A percentile compares a stretch with the other conserved stretches of the same genome.
phyloP scores from a whole-genome alignment of 2,329 filamentous ascomycete genomes.

The Dothistroma pini region DNA sequence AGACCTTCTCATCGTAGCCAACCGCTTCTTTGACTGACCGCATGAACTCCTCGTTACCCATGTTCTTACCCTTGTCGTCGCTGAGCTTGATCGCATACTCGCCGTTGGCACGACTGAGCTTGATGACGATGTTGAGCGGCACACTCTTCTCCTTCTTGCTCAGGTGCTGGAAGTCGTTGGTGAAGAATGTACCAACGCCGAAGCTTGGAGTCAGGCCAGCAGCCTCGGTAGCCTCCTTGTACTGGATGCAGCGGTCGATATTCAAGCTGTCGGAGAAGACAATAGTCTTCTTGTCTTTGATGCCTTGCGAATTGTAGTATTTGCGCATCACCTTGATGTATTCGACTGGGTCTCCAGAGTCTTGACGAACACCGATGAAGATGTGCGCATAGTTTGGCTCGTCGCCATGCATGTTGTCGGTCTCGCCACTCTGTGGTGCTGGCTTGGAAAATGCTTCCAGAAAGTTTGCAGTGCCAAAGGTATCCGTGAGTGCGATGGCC shows the following conservation, averaged over 20 bases:
- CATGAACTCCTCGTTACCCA: constrained; percentile 75
- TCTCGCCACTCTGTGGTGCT: constrained; percentile 38
- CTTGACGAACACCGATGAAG: constrained; percentile 81
- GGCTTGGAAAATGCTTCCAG: constrained; percentile 76
- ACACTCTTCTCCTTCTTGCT: constrained; percentile 76
- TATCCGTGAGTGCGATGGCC: constrained; percentile 89
- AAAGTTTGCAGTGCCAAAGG: constrained; percentile 89
- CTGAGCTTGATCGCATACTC: constrained; percentile 87
- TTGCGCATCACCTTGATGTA: constrained; percentile 75
- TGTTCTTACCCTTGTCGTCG: constrained; percentile 87
- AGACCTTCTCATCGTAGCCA: constrained; percentile 80
- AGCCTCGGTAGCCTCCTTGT: constrained; percentile 77
- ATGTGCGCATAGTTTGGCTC: constrained; percentile 69
- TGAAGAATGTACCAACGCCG: constrained; percentile 92
- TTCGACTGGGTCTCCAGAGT: constrained; percentile 78
- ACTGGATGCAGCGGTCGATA: constrained; percentile 84
- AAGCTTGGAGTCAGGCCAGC: constrained; percentile 82
- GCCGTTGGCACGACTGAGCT: constrained; percentile 80
- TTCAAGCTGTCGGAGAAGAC: constrained; percentile 96
- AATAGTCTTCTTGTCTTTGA: constrained; percentile 78
- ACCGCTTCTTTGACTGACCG: constrained; percentile 78
- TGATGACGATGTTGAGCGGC: constrained; percentile 97
- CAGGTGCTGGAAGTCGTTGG: constrained; percentile 78
- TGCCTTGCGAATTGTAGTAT: constrained; percentile 73
- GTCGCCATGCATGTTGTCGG: constrained; percentile 14